Evolutionary conservation across 2,329 filamentous ascomycete species (phyloP), one percentile per base, ranked within the genome.

Genomic region (Chaetomiaceae sp.): DNA sequence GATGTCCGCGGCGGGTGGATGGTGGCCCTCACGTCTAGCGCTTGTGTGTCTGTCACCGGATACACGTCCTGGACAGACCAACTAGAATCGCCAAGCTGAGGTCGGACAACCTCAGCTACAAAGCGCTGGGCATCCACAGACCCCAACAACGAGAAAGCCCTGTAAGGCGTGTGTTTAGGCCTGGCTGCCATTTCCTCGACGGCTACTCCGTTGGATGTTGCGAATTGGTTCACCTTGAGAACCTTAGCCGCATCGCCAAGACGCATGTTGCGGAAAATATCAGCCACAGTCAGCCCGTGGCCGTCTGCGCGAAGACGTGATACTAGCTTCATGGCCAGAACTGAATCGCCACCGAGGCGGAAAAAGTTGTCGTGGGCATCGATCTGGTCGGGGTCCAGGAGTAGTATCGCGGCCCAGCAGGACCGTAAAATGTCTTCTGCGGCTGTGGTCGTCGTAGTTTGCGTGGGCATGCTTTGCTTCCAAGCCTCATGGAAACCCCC

Each of bases 121-220:
- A 65, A 64, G 0, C 73, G 58, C 34, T 64, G 66, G 56, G 80
- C 70, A 0, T 66, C 40, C 1, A 62, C 60, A 0, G 69, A 42
- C 3, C 62, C 69, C 0, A 85, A 64, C 1, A 78, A 68, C 0
- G 76, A 78, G 62, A 82, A 84, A 0, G 79, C 73, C 18, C 67
- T 62, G 44, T 53, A 48, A 0, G 25, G 3, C 18, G 9, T 27
- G 18, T 9, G 8, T 3, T 3, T n/a, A 23, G 5, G 13, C 14
- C 6, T 5, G 3, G 2, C 21, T 8, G 38, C 13, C 21, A 20
- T 21, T 8, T 9, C 13, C n/a, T n/a, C n/a, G n/a, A n/a, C n/a
- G n/a, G n/a, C n/a, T n/a, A n/a, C n/a, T 20, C n/a, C 9, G 18
- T 13, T 34, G 21, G 33, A 13, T 4, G 9, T 8, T 29, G 13